These are phyloP conservation scores for Fomitopsis serialis DNA, from an alignment of 768 basidiomycete species.

Conservation along the genomic window DNA sequence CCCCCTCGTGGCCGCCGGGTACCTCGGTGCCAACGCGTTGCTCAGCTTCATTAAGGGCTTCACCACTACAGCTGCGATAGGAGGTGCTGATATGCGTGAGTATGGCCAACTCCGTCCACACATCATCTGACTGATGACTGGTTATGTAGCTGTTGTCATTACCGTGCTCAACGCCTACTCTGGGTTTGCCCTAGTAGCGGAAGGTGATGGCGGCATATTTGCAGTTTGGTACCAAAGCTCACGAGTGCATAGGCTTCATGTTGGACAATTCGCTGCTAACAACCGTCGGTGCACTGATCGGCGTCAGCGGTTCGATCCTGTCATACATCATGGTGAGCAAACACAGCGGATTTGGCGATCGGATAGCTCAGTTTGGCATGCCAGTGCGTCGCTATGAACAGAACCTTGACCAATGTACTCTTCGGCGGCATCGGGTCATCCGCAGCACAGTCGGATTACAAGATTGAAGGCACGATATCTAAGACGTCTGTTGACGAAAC, in stretches of 20 bases:
- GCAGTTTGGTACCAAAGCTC: not conserved
- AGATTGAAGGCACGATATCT: constrained; percentile 81
- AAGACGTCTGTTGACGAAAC: constrained; percentile 78
- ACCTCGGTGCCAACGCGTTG: constrained; percentile 64
- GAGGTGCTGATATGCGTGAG: constrained; percentile 91
- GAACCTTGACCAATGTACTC: constrained; percentile 77
- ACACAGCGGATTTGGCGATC: no score
- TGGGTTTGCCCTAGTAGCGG: constrained; percentile 86
- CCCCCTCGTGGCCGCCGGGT: constrained; percentile 73
- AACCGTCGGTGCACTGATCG: constrained; percentile 81
- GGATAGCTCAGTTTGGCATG: not conserved
- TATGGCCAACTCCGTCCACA: constrained; percentile 12
- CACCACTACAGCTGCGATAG: constrained; percentile 88
- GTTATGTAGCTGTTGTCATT: constrained; percentile 70
- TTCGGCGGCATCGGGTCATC: constrained; percentile 78
- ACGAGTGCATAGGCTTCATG: constrained; percentile 60
- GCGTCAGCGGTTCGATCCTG: constrained; percentile 86
- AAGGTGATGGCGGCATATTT: constrained; percentile 38
- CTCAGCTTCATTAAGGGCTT: constrained; percentile 83
- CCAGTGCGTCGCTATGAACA: constrained; percentile 91
- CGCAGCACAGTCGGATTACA: constrained; percentile 47
- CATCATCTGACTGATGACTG: constrained; percentile 6
- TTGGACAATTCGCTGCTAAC: constrained; percentile 80
- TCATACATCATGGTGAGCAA: constrained; percentile 84
- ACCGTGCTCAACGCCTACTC: constrained; percentile 90